Evolutionary conservation across 352 stramenopile species (phyloP), one percentile per base, ranked within the genome.

Genomic region (Pythium monospermum): DNA sequence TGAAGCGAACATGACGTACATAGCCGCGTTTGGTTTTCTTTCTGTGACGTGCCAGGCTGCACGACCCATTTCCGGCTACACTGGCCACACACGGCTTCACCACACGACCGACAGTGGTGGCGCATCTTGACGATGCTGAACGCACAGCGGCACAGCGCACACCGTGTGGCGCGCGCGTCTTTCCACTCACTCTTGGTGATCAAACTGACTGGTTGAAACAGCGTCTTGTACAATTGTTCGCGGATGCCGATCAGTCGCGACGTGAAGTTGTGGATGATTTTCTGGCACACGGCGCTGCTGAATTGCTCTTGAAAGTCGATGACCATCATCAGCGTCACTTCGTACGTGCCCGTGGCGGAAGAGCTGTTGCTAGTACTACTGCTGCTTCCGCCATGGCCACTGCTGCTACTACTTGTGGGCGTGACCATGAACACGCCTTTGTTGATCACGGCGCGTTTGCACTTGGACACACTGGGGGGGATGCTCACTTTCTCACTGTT

Each of bases 281-380:
- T 82, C 15, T 71, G 61, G 41, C 63, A 70, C 6, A 90, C 66
- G 22, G 59, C 71, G 32, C 53, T 73, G 15, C 69, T 61, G 44
- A 93, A 91, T 41, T 89, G 79, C 41, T 89, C 69, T 63, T 90
- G 77, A 60, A 93, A 93, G 57, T 93, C 83, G 44, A 93, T 76
- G 13, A 93, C 72, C 62, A 88, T 77, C 83, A 93, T 91, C 57
- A 82, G 69, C 23, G 72, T 83, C n/a, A 93, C 76, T 57, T 93
- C 77, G 57, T 90, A 88, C 16, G 60, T 63, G 28, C 76, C 73
- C 5, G 68, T 57, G 30, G 75, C 55, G 31, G 48, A 62, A 27
- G 73, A 55, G 32, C 60, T 64, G 31, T 16, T 41, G 27, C 42
- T 35, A n/a, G n/a, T n/a, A n/a, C n/a, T n/a, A n/a, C n/a, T n/a